Base-by-base conservation (phyloP, 108 stramenopile species). In the Pseudonitzschia multiseries region DNA sequence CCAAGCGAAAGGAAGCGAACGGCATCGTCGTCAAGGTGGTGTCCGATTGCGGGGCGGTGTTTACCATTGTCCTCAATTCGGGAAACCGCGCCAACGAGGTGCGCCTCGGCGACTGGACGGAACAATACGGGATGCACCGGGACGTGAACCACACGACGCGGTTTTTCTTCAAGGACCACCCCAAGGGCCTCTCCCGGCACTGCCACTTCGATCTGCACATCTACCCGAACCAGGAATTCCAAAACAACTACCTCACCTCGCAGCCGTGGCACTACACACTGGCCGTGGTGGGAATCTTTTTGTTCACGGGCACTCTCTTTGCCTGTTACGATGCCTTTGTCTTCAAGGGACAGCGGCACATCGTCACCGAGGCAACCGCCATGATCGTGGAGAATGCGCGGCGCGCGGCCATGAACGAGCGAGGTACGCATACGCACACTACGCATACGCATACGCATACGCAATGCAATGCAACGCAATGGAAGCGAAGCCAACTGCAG, bases 141-240 rank as follows among this genome's bases (percentile, higher is more conserved):
- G 27, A 65, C 18, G 17, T 73, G 63, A 27, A 43, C 18, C 31
- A 57, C 22, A 68, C 46, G 8, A 42, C 43, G 2, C 29, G 20
- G 13, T 76, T 76, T 53, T 76, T 76, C 59, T 60, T 12, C 22
- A 69, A 63, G 68, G 68, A 62, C 4, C 68, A 76, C 36, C 46
- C 68, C 57, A 51, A 60, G 48, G 75, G 75, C 13, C 17, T 8
- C 0, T 69, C 75, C 28, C 43, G 46, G 28, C 75, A 69, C 21
- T 76, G 75, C 32, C 60, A 69, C 22, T 76, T 76, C 33, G 68
- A 76, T 14, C 36, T 88, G 15, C 27, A 27, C 18, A 83, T 84
- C 17, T 88, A 84, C 73, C 84, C 87, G 17, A 79, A 78, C 20
- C 70, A 83, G 27, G 81, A 80, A 26, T 84, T 88, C 60, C 73